Evolutionary conservation across 768 basidiomycete genomes (phyloP).

Genomic region (Lactarius pseudohatsudake): DNA sequence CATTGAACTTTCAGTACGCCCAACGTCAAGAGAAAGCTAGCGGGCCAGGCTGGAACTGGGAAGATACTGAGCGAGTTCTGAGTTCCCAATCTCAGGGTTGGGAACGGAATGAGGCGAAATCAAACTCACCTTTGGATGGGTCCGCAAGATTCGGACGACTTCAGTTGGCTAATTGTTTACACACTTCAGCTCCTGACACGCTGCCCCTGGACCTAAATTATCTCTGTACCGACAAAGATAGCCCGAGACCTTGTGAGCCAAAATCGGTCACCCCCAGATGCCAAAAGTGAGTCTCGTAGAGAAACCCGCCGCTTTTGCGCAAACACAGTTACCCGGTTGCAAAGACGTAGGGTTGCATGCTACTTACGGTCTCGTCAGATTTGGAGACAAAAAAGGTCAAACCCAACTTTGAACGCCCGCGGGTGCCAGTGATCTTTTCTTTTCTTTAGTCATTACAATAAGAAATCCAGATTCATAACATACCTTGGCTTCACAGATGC

Average conservation of each 20-base stretch:
- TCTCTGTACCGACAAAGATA: no score
- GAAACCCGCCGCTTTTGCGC: no score
- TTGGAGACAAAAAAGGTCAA: not conserved
- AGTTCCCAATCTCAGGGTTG: not conserved
- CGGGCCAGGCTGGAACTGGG: no score
- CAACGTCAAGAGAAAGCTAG: no score
- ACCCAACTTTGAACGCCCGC: no score
- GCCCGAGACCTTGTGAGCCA: not conserved
- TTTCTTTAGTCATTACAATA: not conserved
- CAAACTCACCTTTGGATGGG: not conserved
- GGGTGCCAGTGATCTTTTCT: not conserved
- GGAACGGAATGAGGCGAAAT: not conserved
- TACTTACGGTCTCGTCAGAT: not conserved
- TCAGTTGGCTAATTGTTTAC: not conserved
- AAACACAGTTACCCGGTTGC: no score
- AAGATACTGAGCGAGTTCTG: not conserved
- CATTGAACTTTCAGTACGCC: no score
- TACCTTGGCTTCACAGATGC: not conserved
- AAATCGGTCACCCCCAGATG: not conserved
- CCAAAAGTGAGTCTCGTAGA: no score
- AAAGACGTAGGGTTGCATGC: no score
- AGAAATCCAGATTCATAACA: not conserved
- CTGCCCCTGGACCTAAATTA: no score
- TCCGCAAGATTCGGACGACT: not conserved
- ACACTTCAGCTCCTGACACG: not conserved